These are phyloP conservation scores for Leucoagaricus sp. DNA, from an alignment of 1,284 basidiomycete species.

Conservation along the genomic window DNA sequence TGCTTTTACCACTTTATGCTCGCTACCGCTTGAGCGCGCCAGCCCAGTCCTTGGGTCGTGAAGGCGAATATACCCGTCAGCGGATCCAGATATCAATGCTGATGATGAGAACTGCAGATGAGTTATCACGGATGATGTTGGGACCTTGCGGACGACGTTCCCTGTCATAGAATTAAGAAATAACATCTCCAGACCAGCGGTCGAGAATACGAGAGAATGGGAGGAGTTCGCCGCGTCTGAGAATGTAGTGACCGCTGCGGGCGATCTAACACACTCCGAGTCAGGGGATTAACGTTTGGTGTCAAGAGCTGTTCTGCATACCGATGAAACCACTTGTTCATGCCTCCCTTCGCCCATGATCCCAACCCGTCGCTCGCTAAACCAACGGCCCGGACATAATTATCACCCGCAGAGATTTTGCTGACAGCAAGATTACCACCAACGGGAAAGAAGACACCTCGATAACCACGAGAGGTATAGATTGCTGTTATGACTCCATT, in stretches of 20 bases:
- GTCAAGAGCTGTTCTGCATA: constrained; percentile 28
- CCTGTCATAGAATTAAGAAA: constrained; percentile 79
- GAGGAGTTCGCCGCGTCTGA: constrained; percentile 54
- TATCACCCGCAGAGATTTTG: constrained; percentile 75
- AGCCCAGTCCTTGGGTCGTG: constrained; percentile 81
- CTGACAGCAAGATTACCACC: constrained; percentile 66
- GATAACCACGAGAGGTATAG: constrained; percentile 65
- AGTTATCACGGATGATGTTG: constrained; percentile 57
- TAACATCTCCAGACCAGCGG: constrained; percentile 63
- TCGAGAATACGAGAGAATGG: constrained; percentile 63
- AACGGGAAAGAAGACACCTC: constrained; percentile 79
- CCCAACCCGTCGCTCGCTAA: constrained; percentile 63
- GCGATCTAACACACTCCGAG: constrained; percentile 36
- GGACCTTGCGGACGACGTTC: constrained; percentile 58
- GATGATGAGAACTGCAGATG: constrained; percentile 69
- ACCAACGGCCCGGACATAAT: constrained; percentile 68
- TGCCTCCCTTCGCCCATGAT: constrained; percentile 79
- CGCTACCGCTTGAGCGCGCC: constrained; percentile 46
- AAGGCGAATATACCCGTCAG: constrained; percentile 82
- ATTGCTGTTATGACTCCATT: constrained; percentile 76
- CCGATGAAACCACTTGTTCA: constrained; percentile 79
- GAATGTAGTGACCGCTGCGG: constrained; percentile 55
- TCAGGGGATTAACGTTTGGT: neutral
- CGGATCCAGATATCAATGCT: constrained; percentile 72
- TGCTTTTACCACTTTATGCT: constrained; percentile 61